phyloP scores from a whole-genome alignment of 2,329 filamentous ascomycete genomes.

The Monascus ruber region DNA sequence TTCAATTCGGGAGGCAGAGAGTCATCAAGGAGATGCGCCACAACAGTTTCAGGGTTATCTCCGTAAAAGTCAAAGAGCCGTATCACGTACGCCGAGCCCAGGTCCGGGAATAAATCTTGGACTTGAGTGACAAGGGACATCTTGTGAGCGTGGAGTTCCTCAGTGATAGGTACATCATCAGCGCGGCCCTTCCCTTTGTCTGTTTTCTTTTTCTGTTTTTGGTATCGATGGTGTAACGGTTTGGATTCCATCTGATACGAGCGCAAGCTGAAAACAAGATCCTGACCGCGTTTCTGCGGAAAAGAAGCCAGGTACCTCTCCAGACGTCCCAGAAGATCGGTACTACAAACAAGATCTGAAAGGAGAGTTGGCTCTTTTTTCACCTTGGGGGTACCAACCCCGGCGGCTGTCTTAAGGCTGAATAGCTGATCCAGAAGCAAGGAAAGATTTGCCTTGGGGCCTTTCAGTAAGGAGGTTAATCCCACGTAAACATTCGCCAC shows the following conservation, averaged over 20 bases:
- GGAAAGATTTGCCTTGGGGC: constrained; percentile 57
- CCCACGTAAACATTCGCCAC: constrained; percentile 66
- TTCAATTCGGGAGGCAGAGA: constrained; percentile 60
- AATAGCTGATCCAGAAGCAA: constrained; percentile 76
- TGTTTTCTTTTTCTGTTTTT: constrained; percentile 24
- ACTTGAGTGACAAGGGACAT: constrained; percentile 80
- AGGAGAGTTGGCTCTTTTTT: constrained; percentile 51
- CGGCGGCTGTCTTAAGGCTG: constrained; percentile 60
- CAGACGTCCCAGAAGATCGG: constrained; percentile 51
- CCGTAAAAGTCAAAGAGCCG: constrained; percentile 68
- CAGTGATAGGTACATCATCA: constrained; percentile 16
- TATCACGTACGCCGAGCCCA: constrained; percentile 72
- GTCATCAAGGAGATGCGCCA: constrained; percentile 69
- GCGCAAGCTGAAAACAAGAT: constrained; percentile 27
- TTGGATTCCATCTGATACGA: constrained; percentile 29
- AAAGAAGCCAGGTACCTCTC: constrained; percentile 21
- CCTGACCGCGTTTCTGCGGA: constrained; percentile 31
- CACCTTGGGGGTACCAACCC: constrained; percentile 41
- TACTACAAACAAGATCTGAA: constrained; percentile 67
- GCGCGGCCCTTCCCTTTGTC: constrained; percentile 33
- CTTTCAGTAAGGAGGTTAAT: constrained; percentile 57
- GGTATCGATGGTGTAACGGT: constrained; percentile 28
- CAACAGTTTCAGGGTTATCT: constrained; percentile 66
- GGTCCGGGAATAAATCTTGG: constrained; percentile 84
- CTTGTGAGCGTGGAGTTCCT: constrained; percentile 60